Evolutionary conservation across 2,329 filamentous ascomycete species (phyloP), one percentile per base, ranked within the genome.

Genomic region (Diaporthe vexans): DNA sequence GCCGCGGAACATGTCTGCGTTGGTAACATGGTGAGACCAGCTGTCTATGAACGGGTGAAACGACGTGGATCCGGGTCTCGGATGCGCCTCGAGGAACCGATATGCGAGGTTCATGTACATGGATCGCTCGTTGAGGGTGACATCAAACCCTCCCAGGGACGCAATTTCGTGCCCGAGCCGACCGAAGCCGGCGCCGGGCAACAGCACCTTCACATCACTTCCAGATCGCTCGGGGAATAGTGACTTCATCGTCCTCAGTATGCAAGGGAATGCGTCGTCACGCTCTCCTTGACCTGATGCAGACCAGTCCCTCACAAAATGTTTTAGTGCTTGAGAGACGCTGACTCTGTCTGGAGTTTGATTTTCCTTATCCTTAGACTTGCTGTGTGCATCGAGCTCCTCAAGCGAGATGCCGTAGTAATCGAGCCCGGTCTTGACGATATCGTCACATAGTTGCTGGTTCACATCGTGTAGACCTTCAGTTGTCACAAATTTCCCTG

Each of bases 261-360:
- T 59, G 26, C 57, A 59, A 40, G 35, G 57, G 8, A 59, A 59
- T 19, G 35, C 17, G 11, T 59, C 57, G 15, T 43, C 57, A 13
- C 57, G 57, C 35, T 59, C 57, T 26, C 4, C 35, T 17, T 21
- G 57, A n/a, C 35, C 57, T 6, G 57, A 59, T 11, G n/a, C 17
- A 21, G 57, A 59, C 57, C 57, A 59, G 57, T 59, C 35, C 19
- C 57, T 59, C 21, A 59, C 35, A 3, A 59, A 59, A 26, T 59
- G 35, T 4, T 59, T 59, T 35, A 59, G 3, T 59, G 57, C 35
- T 40, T 40, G 35, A 40, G 57, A 59, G 26, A 59, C 57, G 3
- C 57, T 40, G 57, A 40, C n/a, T 26, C 35, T 40, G 11, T 59
- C 57, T 59, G 57, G 35, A 17, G 5, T 6, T 8, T 59, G 15